phyloP scores from a whole-genome alignment of 768 basidiomycete species.

The Hericium alpestre region DNA sequence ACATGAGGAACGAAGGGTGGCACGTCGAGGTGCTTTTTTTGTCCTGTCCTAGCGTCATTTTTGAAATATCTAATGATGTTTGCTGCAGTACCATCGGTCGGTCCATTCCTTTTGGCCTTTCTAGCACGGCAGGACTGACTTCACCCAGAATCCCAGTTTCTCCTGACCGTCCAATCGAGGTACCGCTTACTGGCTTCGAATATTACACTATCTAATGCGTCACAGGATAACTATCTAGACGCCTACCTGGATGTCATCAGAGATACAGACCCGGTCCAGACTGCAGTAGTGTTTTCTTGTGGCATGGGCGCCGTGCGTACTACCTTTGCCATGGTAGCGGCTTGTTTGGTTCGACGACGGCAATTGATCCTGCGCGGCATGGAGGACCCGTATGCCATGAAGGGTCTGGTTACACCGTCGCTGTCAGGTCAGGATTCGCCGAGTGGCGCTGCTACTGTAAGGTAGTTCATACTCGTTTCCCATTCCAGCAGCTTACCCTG shows the following conservation, averaged over 20 bases:
- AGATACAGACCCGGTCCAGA: constrained; percentile 65
- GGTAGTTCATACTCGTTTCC: constrained; percentile 6
- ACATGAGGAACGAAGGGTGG: constrained; percentile 76
- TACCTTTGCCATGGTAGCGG: constrained; percentile 96
- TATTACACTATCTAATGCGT: not conserved
- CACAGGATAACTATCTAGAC: constrained; percentile 88
- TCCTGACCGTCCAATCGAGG: constrained; percentile 85
- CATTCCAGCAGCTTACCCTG: not conserved
- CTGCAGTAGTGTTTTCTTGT: constrained; percentile 87
- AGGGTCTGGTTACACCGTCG: constrained; percentile 14
- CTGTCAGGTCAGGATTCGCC: constrained; percentile 12
- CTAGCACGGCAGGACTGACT: not conserved
- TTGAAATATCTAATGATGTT: constrained; percentile 1
- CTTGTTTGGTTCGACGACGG: constrained; percentile 73
- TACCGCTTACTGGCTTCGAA: constrained; percentile 18
- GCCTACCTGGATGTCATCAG: constrained; percentile 80
- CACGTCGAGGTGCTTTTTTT: constrained; percentile 63
- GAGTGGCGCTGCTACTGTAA: constrained; percentile 42
- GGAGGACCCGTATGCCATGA: constrained; percentile 66
- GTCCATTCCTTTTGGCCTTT: constrained; percentile 5
- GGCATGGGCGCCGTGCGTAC: constrained; percentile 96
- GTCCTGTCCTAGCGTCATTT: constrained; percentile 1
- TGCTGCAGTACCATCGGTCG: constrained; percentile 62
- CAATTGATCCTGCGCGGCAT: constrained; percentile 49
- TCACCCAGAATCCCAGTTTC: constrained; percentile 79